phyloP scores from a whole-genome alignment of 306 rosid genomes.

The Dryas alaskensis region DNA sequence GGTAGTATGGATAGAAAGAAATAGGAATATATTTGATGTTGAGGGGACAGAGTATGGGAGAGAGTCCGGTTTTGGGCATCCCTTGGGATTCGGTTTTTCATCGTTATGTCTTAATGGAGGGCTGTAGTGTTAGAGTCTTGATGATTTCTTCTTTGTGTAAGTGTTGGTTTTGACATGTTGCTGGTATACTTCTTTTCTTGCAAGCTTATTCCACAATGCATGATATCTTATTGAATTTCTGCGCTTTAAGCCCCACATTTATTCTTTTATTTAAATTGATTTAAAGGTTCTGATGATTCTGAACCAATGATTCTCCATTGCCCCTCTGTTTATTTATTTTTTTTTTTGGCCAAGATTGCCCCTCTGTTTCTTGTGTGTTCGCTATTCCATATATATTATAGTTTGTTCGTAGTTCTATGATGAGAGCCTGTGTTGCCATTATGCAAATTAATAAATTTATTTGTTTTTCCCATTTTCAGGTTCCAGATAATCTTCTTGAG shows the following conservation, averaged over 20 bases:
- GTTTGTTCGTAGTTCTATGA: not conserved
- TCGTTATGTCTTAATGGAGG: too few species aligned
- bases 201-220: not conserved
- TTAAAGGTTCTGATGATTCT: not conserved
- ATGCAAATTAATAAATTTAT: not conserved
- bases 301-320: not conserved
- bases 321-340: not conserved
- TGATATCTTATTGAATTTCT: not conserved
- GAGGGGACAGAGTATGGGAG: too few species aligned
- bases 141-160: too few species aligned
- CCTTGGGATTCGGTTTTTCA: too few species aligned
- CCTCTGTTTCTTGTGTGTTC: not conserved
- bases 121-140: too few species aligned
- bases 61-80: too few species aligned
- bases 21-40: too few species aligned
- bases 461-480: conserved; percentile 39
- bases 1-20: too few species aligned
- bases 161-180: too few species aligned
- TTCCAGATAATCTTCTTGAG: conserved; percentile 74
- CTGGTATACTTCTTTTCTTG: too few species aligned
- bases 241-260: not conserved
- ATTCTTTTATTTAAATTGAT: not conserved
- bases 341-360: not conserved
- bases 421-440: not conserved
- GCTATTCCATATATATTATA: not conserved